These are phyloP conservation scores for Termitomyces sp. DNA, from an alignment of 768 basidiomycete genomes.

Conservation along the genomic window DNA sequence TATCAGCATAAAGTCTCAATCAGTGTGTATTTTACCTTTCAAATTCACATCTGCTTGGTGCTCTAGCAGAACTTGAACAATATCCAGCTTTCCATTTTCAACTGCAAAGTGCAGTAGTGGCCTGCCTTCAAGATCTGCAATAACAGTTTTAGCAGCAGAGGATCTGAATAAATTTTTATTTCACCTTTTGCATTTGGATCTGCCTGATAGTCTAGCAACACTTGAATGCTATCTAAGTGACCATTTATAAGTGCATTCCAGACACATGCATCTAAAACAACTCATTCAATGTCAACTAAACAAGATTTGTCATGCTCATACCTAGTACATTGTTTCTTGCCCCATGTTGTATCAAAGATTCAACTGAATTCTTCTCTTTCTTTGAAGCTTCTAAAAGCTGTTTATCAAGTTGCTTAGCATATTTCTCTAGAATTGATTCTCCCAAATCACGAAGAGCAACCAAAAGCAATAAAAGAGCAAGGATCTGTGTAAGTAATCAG, in stretches of 20 bases:
- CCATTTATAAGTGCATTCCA: neutral
- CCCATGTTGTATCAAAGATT: neutral
- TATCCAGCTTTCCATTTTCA: too few relatives aligned
- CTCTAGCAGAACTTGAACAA: too few relatives aligned
- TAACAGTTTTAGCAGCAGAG: neutral
- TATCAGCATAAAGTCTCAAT: too few relatives aligned
- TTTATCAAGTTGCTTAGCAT: neutral
- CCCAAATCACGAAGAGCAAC: constrained; percentile 1
- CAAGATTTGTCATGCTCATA: neutral
- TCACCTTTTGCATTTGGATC: neutral
- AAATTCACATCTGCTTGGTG: too few relatives aligned
- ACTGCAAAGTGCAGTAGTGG: too few relatives aligned
- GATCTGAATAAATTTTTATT: neutral
- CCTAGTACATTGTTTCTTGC: neutral
- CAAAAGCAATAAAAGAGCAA: constrained; percentile 3
- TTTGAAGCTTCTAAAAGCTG: neutral
- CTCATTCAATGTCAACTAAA: neutral
- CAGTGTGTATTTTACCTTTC: too few relatives aligned
- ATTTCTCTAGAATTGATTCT: neutral
- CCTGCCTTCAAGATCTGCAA: too few relatives aligned
- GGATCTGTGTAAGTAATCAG: too few relatives aligned
- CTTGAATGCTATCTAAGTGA: neutral
- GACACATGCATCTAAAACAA: neutral
- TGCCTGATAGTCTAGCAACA: neutral
- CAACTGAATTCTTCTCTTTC: neutral